These are phyloP conservation scores for Russula ochroleuca DNA, from an alignment of 768 basidiomycete species.

Conservation along the genomic window DNA sequence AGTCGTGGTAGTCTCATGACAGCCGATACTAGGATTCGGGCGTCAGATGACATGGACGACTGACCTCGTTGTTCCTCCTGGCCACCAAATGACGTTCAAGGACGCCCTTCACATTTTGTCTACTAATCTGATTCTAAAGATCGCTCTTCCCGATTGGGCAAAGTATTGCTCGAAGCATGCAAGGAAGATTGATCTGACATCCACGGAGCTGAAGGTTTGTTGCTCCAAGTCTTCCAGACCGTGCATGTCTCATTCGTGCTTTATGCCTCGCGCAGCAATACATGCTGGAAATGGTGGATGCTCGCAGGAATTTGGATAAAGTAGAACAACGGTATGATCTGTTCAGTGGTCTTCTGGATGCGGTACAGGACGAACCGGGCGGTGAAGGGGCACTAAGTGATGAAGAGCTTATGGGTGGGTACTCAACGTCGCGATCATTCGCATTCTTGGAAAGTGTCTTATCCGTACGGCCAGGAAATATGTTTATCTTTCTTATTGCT, in stretches of 20 bases:
- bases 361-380: constrained; percentile 25
- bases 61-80: constrained; percentile 38
- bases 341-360: constrained; percentile 31
- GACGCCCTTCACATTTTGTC: constrained; percentile 46
- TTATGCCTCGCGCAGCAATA: constrained; percentile 23
- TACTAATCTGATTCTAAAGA: constrained; percentile 36
- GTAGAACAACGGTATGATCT: constrained; percentile 30
- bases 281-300: constrained; percentile 32
- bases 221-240: not conserved
- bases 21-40: constrained; percentile 41
- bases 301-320: constrained; percentile 20
- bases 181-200: constrained; percentile 36
- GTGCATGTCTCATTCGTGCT: not conserved
- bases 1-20: not conserved
- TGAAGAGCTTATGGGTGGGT: constrained; percentile 26
- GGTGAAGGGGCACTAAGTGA: constrained; percentile 24
- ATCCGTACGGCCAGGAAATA: constrained; percentile 19
- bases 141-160: constrained; percentile 41
- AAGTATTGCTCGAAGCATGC: constrained; percentile 38
- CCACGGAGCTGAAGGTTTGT: constrained; percentile 42
- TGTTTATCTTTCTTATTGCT: constrained; percentile 37
- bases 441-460: not conserved
- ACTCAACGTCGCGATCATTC: not conserved
- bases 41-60: constrained; percentile 48
- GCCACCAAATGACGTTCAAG: constrained; percentile 48